Conservation (phyloP, 768 basidiomycete genomes). For the Daedalea quercina region DNA sequence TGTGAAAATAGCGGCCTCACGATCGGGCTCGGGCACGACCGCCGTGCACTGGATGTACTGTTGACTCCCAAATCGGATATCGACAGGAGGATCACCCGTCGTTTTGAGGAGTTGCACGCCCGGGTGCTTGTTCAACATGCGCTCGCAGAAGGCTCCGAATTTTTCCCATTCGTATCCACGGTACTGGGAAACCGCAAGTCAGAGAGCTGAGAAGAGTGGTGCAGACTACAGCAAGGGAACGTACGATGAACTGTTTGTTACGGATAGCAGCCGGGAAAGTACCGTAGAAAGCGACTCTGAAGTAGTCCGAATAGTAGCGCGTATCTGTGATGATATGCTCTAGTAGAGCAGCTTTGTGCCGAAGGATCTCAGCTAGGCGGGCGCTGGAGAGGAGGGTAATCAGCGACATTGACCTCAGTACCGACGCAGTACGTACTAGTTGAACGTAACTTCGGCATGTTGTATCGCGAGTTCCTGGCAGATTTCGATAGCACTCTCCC, state of each 20-base stretch:
- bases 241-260: slow-evolving; percentile 87
- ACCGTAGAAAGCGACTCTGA: slow-evolving; percentile 90
- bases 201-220: neutral
- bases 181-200: slow-evolving; percentile 42
- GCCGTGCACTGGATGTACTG: slow-evolving; percentile 88
- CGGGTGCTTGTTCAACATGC: slow-evolving; percentile 87
- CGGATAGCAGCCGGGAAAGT: slow-evolving; percentile 82
- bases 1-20: slow-evolving; percentile 67
- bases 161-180: slow-evolving; percentile 96
- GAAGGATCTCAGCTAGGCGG: slow-evolving; percentile 78
- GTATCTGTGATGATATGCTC: slow-evolving; percentile 82
- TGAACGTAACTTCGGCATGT: slow-evolving; percentile 85
- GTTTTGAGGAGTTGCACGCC: slow-evolving; percentile 74
- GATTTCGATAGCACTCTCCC: slow-evolving; percentile 89
- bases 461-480: slow-evolving; percentile 88
- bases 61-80: slow-evolving; percentile 70
- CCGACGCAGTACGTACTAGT: slow-evolving; percentile 53
- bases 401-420: neutral
- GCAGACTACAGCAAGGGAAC: slow-evolving; percentile 7
- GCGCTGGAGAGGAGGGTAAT: slow-evolving; percentile 35
- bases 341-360: slow-evolving; percentile 80
- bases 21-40: slow-evolving; percentile 82
- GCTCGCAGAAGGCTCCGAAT: slow-evolving; percentile 81
- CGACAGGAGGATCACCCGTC: slow-evolving; percentile 70
- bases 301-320: slow-evolving; percentile 88